Evolutionary conservation across 2,329 filamentous ascomycete species (phyloP).

Genomic region (Fusarium sp.): DNA sequence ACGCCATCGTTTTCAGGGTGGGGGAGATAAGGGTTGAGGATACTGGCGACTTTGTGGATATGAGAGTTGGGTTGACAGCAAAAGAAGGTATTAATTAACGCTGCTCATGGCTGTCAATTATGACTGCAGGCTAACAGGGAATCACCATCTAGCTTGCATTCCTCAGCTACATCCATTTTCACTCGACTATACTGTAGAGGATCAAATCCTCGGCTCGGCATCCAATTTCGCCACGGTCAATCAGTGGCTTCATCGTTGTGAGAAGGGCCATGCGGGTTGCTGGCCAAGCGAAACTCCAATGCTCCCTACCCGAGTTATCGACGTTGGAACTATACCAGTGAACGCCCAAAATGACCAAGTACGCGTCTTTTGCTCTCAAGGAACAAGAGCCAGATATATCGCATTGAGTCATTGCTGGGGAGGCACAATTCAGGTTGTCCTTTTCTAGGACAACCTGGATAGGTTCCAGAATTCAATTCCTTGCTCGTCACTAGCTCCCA

Average conservation of each 20-base stretch:
- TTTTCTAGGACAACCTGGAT: not conserved
- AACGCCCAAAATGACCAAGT: not conserved
- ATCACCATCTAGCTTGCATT: not conserved
- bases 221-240: not conserved
- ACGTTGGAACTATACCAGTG: not conserved
- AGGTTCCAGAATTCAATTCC: not conserved
- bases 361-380: not conserved
- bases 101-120: not conserved
- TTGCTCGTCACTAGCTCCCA: not conserved
- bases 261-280: not conserved
- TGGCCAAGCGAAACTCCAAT: not conserved
- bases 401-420: not conserved
- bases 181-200: not conserved
- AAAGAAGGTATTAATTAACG: not conserved
- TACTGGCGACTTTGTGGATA: not conserved
- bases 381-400: not conserved
- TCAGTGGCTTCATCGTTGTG: not conserved
- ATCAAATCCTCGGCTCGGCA: not conserved
- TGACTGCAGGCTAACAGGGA: not conserved
- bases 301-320: not conserved
- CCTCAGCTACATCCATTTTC: not conserved
- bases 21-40: not conserved
- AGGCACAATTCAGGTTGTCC: not conserved
- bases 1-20: not conserved
- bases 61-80: not conserved